Conservation (phyloP, 2,329 filamentous ascomycete species). For the Fusarium sp. region DNA sequence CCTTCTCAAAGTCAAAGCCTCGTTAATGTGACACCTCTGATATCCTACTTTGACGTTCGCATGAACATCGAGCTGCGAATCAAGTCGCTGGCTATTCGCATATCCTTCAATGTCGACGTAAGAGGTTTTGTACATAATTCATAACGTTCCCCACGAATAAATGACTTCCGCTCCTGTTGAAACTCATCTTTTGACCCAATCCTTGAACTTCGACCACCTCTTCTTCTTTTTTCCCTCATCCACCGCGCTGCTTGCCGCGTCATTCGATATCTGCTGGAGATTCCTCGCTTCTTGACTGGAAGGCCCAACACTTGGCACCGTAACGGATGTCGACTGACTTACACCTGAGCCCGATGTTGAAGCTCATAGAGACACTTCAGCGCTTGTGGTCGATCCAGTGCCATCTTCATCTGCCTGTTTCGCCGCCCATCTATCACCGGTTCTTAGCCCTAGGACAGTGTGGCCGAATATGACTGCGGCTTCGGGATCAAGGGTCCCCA, state of each 20-base stretch:
- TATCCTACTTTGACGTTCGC: too few species aligned
- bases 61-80: too few species aligned
- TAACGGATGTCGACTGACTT: slow-evolving; percentile 2
- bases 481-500: neutral
- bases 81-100: neutral
- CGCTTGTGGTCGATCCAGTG: neutral
- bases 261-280: fast-evolving
- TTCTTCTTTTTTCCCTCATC: neutral
- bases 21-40: too few species aligned
- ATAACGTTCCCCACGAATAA: fast-evolving
- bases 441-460: neutral
- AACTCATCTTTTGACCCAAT: neutral
- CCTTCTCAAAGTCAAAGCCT: too few species aligned
- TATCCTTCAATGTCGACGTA: fast-evolving
- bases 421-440: neutral
- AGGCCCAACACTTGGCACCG: neutral
- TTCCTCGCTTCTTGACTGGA: neutral
- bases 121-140: fast-evolving
- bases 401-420: neutral
- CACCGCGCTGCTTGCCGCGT: fast-evolving
- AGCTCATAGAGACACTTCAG: neutral
- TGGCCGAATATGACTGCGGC: slow-evolving; percentile 12
- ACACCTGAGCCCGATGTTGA: neutral
- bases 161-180: fast-evolving
- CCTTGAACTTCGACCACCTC: neutral